phyloP scores from a whole-genome alignment of 179 eudicot genomes.

The Camellia oleifera region DNA sequence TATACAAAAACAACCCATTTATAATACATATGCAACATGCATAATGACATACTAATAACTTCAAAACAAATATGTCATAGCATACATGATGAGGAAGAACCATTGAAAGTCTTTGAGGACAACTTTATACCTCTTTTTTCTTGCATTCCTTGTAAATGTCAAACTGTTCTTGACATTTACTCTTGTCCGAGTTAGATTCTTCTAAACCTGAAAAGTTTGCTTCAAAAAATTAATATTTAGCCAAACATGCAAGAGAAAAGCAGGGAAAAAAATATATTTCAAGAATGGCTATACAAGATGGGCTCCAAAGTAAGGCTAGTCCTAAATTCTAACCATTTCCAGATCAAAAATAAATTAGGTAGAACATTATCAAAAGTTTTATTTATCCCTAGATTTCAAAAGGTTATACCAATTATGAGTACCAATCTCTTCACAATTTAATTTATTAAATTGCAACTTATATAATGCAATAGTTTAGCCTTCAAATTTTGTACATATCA shows the following conservation, averaged over 20 bases:
- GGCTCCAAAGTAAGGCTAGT: background rate
- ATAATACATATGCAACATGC: background rate
- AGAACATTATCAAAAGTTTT: background rate
- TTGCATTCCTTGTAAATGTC: slow-evolving; percentile 97
- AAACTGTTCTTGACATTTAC: slow-evolving; percentile 92
- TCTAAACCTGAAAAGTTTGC: slow-evolving; percentile 62
- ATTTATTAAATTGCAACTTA: background rate
- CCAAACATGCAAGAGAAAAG: background rate
- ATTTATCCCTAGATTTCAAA: slow-evolving; percentile 2
- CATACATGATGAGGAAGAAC: background rate
- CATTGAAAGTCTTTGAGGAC: background rate
- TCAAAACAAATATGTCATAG: background rate
- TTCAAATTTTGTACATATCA: background rate
- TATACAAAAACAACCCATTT: background rate
- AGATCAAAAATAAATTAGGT: background rate
- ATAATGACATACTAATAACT: background rate
- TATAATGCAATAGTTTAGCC: background rate
- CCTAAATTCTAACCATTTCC: background rate
- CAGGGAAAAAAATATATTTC: background rate
- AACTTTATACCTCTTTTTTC: slow-evolving; percentile 75
- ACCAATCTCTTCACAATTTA: background rate
- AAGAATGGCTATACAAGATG: background rate
- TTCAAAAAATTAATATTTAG: slow-evolving; percentile 2
- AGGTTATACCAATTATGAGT: background rate
- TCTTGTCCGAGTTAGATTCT: slow-evolving; percentile 62